Base-by-base conservation (phyloP, 192 early-diverging fungal species). In the Backusella macrospora region DNA sequence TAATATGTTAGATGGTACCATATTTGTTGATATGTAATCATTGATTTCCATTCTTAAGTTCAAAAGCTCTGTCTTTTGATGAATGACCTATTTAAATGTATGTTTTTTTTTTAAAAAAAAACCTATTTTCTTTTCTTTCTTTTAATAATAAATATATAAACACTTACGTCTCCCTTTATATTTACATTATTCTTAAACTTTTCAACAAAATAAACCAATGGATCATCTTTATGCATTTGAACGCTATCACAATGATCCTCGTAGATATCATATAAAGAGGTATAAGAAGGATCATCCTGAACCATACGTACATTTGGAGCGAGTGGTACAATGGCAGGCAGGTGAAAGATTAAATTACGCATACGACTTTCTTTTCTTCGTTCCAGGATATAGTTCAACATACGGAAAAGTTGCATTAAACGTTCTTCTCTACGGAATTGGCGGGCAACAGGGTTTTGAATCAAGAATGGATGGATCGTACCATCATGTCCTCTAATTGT, bases 341-440 rank as follows among this genome's bases (percentile, higher is more conserved):
- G 75, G 49, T 95, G 90, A 91, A 94, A 94, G 65, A 86, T 83
- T 52, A 97, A 68, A 74, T 94, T 91, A 62, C 92, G 80, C 73
- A 90, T 86, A 43, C 96, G 83, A 78, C 90, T 93, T 81, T 96
- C 96, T 71, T 91, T 88, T 75, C 89, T 86, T 59, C 91, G 76
- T 75, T 95, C 96, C 64, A 98, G 73, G 14, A 95, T 90, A 44
- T 90, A 84, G 71, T 99, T 97, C 39, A 98, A 76, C 62, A 98
- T 93, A 65, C 96, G 89, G 82, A 96, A 98, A 39, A 99, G 83
- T 75, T 99, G 98, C 73, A 96, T 87, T 68, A 98, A 93, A 75
- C 96, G 87, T 82, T 99, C 98, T 81, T 99, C 98, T n/a, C 98
- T 86, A 44, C 96, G 88, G 78, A 93, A 92, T 68, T 94, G 92